phyloP scores from a whole-genome alignment of 352 stramenopile genomes.

The Phytophthora aleatoria region DNA sequence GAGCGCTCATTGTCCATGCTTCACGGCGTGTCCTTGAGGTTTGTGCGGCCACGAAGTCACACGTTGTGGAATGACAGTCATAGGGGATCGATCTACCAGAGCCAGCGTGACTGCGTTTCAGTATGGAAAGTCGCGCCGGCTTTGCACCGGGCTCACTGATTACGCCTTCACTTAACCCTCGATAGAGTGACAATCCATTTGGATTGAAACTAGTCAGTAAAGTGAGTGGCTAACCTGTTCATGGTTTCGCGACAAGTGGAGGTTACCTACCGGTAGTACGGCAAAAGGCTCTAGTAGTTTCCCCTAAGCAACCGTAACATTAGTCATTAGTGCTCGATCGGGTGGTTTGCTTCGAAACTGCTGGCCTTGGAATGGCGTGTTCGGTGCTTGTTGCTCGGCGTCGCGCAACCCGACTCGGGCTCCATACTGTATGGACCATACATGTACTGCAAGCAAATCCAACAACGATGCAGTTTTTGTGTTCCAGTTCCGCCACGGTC shows the following conservation, averaged over 20 bases:
- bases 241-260: not conserved
- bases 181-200: conserved; percentile 10
- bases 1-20: conserved; percentile 29
- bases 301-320: not conserved
- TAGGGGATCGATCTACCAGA: not conserved
- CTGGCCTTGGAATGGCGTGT: too few species aligned
- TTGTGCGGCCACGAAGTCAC: conserved; percentile 9
- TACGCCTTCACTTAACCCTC: conserved; percentile 16
- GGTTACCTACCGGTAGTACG: not conserved
- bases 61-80: conserved; percentile 19
- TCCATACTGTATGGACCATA: too few species aligned
- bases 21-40: not conserved
- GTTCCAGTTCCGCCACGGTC: not conserved
- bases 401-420: not conserved
- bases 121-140: conserved; percentile 3
- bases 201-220: conserved; percentile 6
- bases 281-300: not conserved
- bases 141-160: conserved; percentile 16
- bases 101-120: conserved; percentile 16
- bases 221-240: not conserved
- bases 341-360: too few species aligned
- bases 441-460: not conserved
- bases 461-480: not conserved
- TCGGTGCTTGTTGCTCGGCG: not conserved
- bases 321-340: conserved; percentile 1